These are phyloP conservation scores for Suillus spraguei DNA, from an alignment of 768 basidiomycete genomes.

Conservation along the genomic window DNA sequence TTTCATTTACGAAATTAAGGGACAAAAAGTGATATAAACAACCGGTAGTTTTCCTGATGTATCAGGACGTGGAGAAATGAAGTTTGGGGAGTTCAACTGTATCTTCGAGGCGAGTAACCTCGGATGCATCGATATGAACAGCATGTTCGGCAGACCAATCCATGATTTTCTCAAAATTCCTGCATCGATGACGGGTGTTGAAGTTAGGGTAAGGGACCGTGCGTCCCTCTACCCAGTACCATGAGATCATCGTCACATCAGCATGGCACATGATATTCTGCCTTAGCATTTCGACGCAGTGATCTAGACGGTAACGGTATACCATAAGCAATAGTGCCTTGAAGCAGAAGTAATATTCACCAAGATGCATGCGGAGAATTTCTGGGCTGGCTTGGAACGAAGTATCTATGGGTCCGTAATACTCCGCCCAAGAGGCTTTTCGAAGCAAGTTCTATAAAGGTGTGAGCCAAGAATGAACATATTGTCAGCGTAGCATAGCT, in stretches of 20 bases:
- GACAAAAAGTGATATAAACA: too few relatives aligned
- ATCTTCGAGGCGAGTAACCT: neutral
- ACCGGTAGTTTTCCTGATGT: too few relatives aligned
- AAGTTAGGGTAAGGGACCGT: too few relatives aligned
- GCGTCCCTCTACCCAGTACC: constrained; percentile 11
- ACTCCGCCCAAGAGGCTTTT: constrained; percentile 9
- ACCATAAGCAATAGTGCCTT: neutral
- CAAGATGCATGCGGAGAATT: constrained; percentile 10
- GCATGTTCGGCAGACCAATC: neutral
- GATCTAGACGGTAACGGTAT: neutral
- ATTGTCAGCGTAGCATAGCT: neutral
- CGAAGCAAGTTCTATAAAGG: constrained; percentile 11
- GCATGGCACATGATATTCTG: constrained; percentile 17
- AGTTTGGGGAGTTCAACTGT: neutral
- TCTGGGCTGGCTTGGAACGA: constrained; percentile 6
- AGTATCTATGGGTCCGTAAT: constrained; percentile 7
- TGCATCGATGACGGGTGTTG: neutral
- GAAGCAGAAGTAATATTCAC: constrained; percentile 1
- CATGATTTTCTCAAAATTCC: neutral
- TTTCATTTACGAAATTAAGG: too few relatives aligned
- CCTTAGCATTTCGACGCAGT: constrained; percentile 13
- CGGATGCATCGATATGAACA: neutral
- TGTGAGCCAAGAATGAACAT: neutral
- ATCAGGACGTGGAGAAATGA: too few relatives aligned
- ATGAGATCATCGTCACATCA: constrained; percentile 14